Conservation (phyloP, 164 flowering plant species). For the Kingdonia uniflora region DNA sequence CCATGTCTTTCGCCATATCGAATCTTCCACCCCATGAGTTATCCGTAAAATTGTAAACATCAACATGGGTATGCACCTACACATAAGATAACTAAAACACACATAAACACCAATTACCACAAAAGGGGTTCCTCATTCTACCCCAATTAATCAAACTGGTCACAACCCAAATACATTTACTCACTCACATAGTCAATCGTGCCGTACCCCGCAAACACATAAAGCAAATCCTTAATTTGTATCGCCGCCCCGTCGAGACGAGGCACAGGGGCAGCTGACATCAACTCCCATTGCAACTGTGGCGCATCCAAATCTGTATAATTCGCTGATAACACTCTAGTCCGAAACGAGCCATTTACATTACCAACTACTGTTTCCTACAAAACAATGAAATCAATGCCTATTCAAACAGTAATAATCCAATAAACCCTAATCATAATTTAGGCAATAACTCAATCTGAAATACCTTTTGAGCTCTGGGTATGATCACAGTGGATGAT, state of each 20-base stretch:
- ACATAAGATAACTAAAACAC: background rate
- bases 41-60: slow-evolving; percentile 66
- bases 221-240: slow-evolving; percentile 62
- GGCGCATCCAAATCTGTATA: slow-evolving; percentile 74
- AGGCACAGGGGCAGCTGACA: slow-evolving; percentile 69
- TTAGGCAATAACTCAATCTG: too few relatives aligned
- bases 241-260: slow-evolving; percentile 72
- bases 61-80: slow-evolving; percentile 93
- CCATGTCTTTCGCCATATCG: slow-evolving; percentile 90
- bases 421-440: too few relatives aligned
- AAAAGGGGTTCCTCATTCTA: too few relatives aligned
- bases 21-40: slow-evolving; percentile 81
- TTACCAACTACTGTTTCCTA: slow-evolving; percentile 12
- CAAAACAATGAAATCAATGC: too few relatives aligned
- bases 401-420: too few relatives aligned
- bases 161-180: background rate
- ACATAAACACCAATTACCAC: too few relatives aligned
- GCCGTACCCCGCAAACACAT: slow-evolving; percentile 75
- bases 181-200: slow-evolving; percentile 53
- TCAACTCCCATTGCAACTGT: slow-evolving; percentile 60
- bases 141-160: too few relatives aligned
- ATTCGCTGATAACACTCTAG: slow-evolving; percentile 44
- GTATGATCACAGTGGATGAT: too few relatives aligned
- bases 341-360: background rate
- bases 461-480: too few relatives aligned